phyloP scores from a whole-genome alignment of 2,329 filamentous ascomycete genomes.

The Fusarium sp. region DNA sequence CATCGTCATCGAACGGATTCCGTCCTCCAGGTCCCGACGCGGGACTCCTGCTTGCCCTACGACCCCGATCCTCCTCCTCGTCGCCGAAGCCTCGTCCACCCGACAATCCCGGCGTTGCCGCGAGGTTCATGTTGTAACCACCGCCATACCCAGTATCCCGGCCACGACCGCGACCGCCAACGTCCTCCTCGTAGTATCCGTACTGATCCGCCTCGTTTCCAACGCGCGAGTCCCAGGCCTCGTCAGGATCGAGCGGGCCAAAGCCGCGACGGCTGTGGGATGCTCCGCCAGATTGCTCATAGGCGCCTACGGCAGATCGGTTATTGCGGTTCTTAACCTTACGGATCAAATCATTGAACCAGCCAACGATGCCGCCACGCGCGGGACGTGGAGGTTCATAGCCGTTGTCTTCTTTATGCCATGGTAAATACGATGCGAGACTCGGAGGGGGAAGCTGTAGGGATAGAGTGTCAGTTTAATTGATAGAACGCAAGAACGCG shows the following conservation, averaged over 20 bases:
- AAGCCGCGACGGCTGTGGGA: conserved; percentile 65
- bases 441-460: conserved; percentile 75
- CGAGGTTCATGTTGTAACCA: conserved; percentile 62
- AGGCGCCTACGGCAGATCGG: conserved; percentile 75
- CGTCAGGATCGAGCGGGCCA: conserved; percentile 80
- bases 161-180: conserved; percentile 49
- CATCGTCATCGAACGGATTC: conserved; percentile 80
- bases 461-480: conserved; percentile 17
- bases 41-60: conserved; percentile 58
- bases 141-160: conserved; percentile 50
- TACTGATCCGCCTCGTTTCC: conserved; percentile 77
- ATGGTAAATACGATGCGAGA: conserved; percentile 77
- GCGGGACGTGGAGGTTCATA: conserved; percentile 66
- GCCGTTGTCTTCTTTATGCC: conserved; percentile 62
- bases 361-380: conserved; percentile 74
- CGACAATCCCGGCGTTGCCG: conserved; percentile 49
- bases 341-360: conserved; percentile 75
- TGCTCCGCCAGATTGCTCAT: conserved; percentile 68
- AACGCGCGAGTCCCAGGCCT: conserved; percentile 86
- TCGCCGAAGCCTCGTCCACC: conserved; percentile 38
- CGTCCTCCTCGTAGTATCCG: conserved; percentile 76
- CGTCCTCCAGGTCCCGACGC: conserved; percentile 45
- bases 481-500: neutral
- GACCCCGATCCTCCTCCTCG: conserved; percentile 53
- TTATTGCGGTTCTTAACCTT: conserved; percentile 73